These are phyloP conservation scores for Fusarium succisae DNA, from an alignment of 2,329 filamentous ascomycete genomes.

Conservation along the genomic window DNA sequence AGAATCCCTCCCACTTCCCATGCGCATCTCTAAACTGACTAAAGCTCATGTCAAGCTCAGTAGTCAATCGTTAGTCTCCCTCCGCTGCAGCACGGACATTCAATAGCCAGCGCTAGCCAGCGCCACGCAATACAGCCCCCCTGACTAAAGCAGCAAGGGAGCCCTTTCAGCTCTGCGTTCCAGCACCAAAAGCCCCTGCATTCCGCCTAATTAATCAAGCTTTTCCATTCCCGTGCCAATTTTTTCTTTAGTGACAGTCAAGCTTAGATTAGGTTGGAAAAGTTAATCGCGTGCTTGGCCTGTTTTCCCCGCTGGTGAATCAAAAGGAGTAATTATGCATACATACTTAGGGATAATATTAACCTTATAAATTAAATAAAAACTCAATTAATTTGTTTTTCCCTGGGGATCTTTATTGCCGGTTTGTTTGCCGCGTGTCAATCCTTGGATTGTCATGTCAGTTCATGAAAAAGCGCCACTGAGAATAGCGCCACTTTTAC, in stretches of 20 bases:
- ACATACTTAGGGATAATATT: background rate
- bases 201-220: background rate
- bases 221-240: background rate
- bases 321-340: background rate
- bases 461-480: background rate
- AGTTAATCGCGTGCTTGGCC: background rate
- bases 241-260: background rate
- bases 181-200: background rate
- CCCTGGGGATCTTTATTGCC: background rate
- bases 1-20: background rate
- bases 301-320: background rate
- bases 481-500: background rate
- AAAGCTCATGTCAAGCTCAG: background rate
- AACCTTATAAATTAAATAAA: background rate
- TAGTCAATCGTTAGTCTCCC: background rate
- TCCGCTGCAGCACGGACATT: background rate
- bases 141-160: conserved; percentile 3
- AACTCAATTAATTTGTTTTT: background rate
- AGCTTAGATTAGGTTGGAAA: background rate
- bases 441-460: background rate
- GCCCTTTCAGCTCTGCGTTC: background rate
- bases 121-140: background rate
- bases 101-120: background rate
- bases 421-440: background rate
- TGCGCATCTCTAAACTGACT: background rate